phyloP scores from a whole-genome alignment of 257 asterid genomes.

The Dorcoceras hygrometricum region DNA sequence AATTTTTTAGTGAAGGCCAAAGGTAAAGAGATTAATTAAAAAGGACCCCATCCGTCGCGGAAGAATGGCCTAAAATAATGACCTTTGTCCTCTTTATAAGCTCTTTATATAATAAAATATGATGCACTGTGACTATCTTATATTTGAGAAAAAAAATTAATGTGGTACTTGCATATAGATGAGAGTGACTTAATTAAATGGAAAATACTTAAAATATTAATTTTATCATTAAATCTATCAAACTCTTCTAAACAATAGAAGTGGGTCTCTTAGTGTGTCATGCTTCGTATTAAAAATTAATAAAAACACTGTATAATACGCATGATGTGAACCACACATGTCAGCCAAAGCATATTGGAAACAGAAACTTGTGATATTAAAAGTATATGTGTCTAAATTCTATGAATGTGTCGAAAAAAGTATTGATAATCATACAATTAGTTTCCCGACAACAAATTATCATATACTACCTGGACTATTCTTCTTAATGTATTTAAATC shows the following conservation, averaged over 20 bases:
- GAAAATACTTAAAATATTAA: too few species aligned
- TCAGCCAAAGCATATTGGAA: background rate
- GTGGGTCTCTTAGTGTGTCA: background rate
- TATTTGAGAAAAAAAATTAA: too few species aligned
- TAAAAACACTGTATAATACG: background rate
- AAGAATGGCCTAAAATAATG: background rate
- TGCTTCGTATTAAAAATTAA: background rate
- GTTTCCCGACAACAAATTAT: background rate
- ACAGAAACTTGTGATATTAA: background rate
- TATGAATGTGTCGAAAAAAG: background rate
- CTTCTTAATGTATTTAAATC: too few species aligned
- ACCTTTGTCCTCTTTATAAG: background rate
- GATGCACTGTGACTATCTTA: too few species aligned
- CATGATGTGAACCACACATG: background rate
- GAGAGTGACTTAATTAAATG: background rate
- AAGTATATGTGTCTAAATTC: too few species aligned
- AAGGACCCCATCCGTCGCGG: conserved; percentile 3
- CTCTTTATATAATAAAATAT: background rate
- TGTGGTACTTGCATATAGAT: background rate
- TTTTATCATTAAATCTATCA: too few species aligned
- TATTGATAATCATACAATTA: background rate
- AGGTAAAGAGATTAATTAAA: background rate
- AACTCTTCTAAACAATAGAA: too few species aligned
- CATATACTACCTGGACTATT: background rate
- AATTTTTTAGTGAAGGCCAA: background rate